Conservation (phyloP, 192 early-diverging fungal species). For the Podila minutissima region DNA sequence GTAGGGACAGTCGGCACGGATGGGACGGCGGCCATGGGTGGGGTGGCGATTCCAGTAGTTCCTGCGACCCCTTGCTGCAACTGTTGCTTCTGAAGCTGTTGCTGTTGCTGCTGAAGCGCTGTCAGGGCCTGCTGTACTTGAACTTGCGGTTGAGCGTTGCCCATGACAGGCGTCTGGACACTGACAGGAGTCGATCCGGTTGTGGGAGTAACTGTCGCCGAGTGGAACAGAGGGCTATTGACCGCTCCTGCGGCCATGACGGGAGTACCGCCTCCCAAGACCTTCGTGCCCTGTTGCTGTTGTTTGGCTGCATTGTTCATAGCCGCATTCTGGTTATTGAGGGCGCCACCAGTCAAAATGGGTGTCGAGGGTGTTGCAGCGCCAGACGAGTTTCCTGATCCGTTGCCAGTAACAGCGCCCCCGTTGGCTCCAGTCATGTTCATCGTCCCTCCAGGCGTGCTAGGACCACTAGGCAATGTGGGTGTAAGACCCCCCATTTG, state of each 20-base stretch:
- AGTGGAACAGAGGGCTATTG: constrained; percentile 41
- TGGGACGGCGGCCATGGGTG: constrained; percentile 22
- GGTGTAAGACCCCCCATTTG: constrained; percentile 49
- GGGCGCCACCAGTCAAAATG: constrained; percentile 17
- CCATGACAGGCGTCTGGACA: constrained; percentile 41
- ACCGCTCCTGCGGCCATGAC: constrained; percentile 36
- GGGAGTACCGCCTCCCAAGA: constrained; percentile 24
- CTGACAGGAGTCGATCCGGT: constrained; percentile 21
- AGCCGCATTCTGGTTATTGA: constrained; percentile 2
- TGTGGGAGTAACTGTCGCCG: constrained; percentile 16
- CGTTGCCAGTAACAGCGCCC: constrained; percentile 20
- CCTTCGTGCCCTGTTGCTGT: constrained; percentile 7
- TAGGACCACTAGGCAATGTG: constrained; percentile 44
- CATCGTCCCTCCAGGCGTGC: constrained; percentile 40
- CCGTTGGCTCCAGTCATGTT: constrained; percentile 15
- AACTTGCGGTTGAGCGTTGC: constrained; percentile 46
- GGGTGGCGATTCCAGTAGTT: constrained; percentile 15
- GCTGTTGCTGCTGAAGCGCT: constrained; percentile 41
- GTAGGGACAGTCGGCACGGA: constrained; percentile 36
- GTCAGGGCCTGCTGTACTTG: constrained; percentile 37
- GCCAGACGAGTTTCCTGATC: constrained; percentile 46
- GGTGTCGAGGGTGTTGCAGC: constrained; percentile 48
- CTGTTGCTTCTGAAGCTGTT: constrained; percentile 41
- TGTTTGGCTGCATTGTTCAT: constrained; percentile 3
- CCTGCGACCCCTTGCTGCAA: constrained; percentile 34